Conservation (phyloP, 2,329 filamentous ascomycete species). For the Ascochyta pisi region DNA sequence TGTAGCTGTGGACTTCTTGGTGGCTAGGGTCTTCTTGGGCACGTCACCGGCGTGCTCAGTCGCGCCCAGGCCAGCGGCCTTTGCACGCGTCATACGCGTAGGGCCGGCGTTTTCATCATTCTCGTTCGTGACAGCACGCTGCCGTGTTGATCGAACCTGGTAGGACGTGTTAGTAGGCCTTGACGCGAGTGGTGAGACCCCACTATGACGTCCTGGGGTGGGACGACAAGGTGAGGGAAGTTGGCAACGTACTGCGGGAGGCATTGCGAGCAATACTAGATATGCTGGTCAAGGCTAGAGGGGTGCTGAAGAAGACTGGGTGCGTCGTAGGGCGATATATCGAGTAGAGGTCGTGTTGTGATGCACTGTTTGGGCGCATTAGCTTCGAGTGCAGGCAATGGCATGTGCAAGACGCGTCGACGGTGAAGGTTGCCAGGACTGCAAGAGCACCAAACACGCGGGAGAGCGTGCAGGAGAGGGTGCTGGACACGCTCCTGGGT, state of each 20-base stretch:
- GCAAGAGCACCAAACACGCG: conserved; percentile 30
- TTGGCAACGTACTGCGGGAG: conserved; percentile 59
- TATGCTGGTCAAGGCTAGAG: conserved; percentile 46
- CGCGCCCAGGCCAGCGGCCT: conserved; percentile 70
- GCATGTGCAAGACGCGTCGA: conserved; percentile 23
- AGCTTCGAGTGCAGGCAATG: conserved; percentile 30
- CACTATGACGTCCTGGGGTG: conserved; percentile 16
- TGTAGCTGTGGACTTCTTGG: conserved; percentile 54
- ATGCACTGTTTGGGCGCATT: conserved; percentile 43
- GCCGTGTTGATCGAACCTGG: conserved; percentile 73
- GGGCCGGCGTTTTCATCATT: conserved; percentile 87
- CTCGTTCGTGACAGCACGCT: conserved; percentile 83
- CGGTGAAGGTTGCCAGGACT: conserved; percentile 32
- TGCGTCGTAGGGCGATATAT: conserved; percentile 36
- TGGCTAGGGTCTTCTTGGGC: conserved; percentile 56
- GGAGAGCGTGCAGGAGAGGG: conserved; percentile 24
- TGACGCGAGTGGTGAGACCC: conserved; percentile 8
- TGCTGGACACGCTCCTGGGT: conserved; percentile 31
- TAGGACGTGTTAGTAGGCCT: conserved; percentile 50
- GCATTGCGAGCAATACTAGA: conserved; percentile 58
- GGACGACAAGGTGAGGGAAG: conserved; percentile 16
- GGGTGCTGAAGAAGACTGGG: conserved; percentile 29
- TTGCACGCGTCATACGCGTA: conserved; percentile 90
- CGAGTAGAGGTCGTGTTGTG: conserved; percentile 45
- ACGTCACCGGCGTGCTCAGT: conserved; percentile 63